Evolutionary conservation across 495 filamentous ascomycete genomes (phyloP).

Genomic region (Amniculicola lignicola): DNA sequence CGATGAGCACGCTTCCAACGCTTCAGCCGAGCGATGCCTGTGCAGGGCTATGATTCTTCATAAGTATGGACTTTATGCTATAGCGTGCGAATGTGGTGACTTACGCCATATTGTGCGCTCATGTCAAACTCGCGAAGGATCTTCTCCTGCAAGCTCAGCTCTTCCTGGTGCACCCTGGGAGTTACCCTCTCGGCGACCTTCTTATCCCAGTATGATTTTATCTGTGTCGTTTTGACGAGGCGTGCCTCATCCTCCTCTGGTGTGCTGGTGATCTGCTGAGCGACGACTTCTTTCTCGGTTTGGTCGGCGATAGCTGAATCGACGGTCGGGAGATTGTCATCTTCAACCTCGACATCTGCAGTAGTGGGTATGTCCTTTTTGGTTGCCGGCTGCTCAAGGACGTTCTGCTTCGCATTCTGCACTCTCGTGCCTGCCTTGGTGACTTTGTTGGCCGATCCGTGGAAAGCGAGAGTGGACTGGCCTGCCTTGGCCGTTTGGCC

Average conservation of each 20-base stretch:
- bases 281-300: constrained; percentile 34
- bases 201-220: constrained; percentile 67
- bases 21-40: constrained; percentile 75
- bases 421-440: constrained; percentile 62
- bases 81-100: constrained; percentile 31
- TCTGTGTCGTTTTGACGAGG: constrained; percentile 59
- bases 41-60: constrained; percentile 63
- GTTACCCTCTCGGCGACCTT: constrained; percentile 61
- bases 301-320: constrained; percentile 48
- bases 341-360: constrained; percentile 42
- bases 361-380: constrained; percentile 48
- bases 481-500: constrained; percentile 42
- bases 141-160: constrained; percentile 71
- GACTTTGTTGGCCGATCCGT: constrained; percentile 60
- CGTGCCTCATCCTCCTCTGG: constrained; percentile 56
- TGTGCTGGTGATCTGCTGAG: constrained; percentile 42
- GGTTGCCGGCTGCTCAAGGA: constrained; percentile 34
- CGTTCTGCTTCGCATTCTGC: constrained; percentile 33
- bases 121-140: constrained; percentile 86
- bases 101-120: constrained; percentile 81
- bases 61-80: background rate
- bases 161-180: constrained; percentile 69
- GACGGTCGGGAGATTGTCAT: constrained; percentile 43
- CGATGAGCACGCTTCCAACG: constrained; percentile 84
- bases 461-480: constrained; percentile 68